Conservation (phyloP, 129 eudicot species). For the Rutidosis leptorrhynchoides region DNA sequence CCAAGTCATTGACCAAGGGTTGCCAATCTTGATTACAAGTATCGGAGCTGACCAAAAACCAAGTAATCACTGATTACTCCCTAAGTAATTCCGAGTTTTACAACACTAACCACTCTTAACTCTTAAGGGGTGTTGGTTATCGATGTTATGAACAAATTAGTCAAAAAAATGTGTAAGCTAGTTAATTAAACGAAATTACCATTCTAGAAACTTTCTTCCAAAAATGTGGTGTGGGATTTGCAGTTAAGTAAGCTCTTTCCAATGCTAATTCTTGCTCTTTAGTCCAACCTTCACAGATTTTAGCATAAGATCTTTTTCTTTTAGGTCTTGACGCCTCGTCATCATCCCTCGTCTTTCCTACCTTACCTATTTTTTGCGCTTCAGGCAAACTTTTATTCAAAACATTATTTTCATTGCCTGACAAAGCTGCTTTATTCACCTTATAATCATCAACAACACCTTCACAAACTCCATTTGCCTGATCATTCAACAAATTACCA, state of each 20-base stretch:
- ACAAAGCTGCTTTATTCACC: neutral
- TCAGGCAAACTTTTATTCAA: constrained; percentile 4
- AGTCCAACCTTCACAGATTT: constrained; percentile 46
- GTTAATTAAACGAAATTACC: constrained; percentile 31
- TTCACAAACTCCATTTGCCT: neutral
- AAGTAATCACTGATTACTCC: no score
- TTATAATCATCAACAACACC: constrained; percentile 1
- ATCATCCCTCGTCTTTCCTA: constrained; percentile 13
- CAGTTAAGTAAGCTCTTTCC: constrained; percentile 56
- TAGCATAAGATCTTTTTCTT: constrained; percentile 42
- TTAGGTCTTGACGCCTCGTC: constrained; percentile 23
- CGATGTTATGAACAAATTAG: neutral
- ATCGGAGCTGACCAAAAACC: no score
- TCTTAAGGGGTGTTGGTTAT: neutral
- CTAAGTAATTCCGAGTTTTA: no score
- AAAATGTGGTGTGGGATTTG: constrained; percentile 67
- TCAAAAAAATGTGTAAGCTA: neutral
- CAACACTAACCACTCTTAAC: no score
- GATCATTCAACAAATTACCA: neutral
- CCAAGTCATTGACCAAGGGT: no score
- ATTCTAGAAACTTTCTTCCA: constrained; percentile 72
- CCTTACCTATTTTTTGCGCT: constrained; percentile 1
- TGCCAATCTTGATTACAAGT: no score
- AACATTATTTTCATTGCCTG: neutral
- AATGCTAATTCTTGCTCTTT: constrained; percentile 59